Conservation (phyloP, 2,329 filamentous ascomycete genomes). For the Diaporthe destruens region DNA sequence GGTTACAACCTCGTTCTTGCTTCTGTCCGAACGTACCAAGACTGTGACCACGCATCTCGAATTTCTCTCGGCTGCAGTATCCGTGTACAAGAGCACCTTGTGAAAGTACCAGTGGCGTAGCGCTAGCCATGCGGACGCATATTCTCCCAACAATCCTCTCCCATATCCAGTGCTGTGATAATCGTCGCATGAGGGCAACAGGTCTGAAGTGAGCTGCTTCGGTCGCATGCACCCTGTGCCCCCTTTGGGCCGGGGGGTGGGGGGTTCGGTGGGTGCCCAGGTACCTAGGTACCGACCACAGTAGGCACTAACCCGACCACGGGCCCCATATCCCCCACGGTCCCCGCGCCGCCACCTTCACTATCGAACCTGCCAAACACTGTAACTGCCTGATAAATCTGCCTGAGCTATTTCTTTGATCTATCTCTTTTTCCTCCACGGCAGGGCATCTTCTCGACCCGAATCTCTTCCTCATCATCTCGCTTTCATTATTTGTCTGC, state of each 20-base stretch:
- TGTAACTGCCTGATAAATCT: not conserved
- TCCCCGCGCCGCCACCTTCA: no score
- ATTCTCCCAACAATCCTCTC: not conserved
- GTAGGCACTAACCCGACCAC: no score
- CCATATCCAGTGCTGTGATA: not conserved
- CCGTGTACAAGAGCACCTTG: not conserved
- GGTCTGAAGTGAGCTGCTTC: constrained; percentile 7
- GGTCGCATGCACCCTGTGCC: not conserved
- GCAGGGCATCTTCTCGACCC: not conserved
- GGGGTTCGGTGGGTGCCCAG: no score
- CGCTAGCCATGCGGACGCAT: not conserved
- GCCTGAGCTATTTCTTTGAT: not conserved
- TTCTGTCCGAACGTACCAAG: not conserved
- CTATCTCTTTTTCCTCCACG: not conserved
- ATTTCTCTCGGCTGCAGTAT: not conserved
- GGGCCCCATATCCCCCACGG: no score
- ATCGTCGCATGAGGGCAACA: not conserved
- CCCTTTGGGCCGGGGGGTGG: not conserved
- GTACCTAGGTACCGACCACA: no score
- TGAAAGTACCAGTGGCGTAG: not conserved
- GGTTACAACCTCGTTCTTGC: not conserved
- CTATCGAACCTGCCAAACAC: constrained; percentile 10
- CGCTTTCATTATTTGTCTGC: not conserved
- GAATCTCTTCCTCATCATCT: not conserved
- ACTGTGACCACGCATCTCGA: not conserved